phyloP scores from a whole-genome alignment of 805 yeast genomes.

The Metschnikowia corniflorae region DNA sequence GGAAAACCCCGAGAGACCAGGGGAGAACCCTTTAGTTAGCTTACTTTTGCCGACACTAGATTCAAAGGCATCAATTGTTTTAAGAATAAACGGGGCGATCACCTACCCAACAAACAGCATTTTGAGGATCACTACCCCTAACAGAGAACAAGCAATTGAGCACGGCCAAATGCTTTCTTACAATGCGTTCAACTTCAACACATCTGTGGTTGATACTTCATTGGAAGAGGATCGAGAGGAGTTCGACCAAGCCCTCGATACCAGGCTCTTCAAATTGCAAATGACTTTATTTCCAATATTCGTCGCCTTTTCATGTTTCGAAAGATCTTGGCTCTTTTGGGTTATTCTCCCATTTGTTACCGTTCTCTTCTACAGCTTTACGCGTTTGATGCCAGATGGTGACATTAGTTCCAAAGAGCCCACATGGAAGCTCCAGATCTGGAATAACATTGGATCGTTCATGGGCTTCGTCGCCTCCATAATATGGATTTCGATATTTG shows the following conservation, averaged over 20 bases:
- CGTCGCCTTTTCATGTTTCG: constrained; percentile 5
- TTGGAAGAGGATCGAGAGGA: constrained; percentile 1
- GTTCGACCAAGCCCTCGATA: constrained; percentile 10
- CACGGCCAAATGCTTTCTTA: constrained; percentile 6
- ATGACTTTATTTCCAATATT: constrained; percentile 7
- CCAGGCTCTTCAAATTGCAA: constrained; percentile 10
- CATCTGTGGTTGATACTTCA: constrained; percentile 1
- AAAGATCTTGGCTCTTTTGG: constrained; percentile 3
- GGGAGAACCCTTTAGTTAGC: constrained; percentile 1
- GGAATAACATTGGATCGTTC: constrained; percentile 31
- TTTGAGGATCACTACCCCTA: constrained; percentile 17
- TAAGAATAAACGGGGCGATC: constrained; percentile 3
- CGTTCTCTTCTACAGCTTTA: constrained; percentile 1
- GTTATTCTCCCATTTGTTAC: constrained; percentile 1
- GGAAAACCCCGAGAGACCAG: background rate
- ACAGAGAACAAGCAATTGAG: constrained; percentile 15
- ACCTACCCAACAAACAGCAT: constrained; percentile 12
- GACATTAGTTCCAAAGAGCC: constrained; percentile 3
- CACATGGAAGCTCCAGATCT: constrained; percentile 6
- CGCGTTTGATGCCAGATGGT: constrained; percentile 1
- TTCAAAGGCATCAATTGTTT: constrained; percentile 3
- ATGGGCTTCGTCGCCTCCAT: constrained; percentile 68
- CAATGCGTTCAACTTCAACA: constrained; percentile 15
- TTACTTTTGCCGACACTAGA: constrained; percentile 9
- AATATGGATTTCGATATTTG: constrained; percentile 64